Evolutionary conservation across 257 asterid genomes (phyloP), one percentile per base, ranked within the genome.

Genomic region (Salvia hispanica): DNA sequence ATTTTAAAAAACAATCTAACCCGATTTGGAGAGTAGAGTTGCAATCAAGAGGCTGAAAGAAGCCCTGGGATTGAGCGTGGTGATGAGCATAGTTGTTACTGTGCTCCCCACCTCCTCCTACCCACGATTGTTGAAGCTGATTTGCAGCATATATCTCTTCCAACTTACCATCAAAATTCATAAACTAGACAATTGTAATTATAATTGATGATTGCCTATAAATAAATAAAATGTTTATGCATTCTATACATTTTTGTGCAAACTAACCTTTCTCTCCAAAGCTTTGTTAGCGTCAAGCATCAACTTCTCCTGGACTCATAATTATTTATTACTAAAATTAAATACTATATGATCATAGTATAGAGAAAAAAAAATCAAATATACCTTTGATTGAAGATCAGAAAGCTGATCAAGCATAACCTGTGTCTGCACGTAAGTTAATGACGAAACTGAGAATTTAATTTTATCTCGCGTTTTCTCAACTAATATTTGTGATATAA

Each of bases 301-400:
- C 81, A 86, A 16, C 80, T 86, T 92, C 81, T 87, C 97, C 98
- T 92, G 81, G 43, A 65, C 36, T 16, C 14, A 7, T 33, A 59
- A 47, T 25, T 25, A 25, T 25, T 25, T 0, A 25, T 2, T 25
- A 25, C 2, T 25, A 25, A 25, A 25, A 25, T 25, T 2, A 25
- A 25, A 25, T 25, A n/a, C n/a, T n/a, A 25, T 25, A 25, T 25
- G 1, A 25, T 16, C 5, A 2, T 28, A 28, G 16, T 9, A 14
- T 13, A 12, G 45, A 8, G 11, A 40, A 0, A 40, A 25, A 25
- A 25, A 40, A 2, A 25, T 25, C 31, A 25, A 8, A 37, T 56
- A 44, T 82, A 92, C 98, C 98, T 92, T 90, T 40, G 89, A 73
- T 75, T 90, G 95, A 79, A 92, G 97, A 80, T 92, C 98, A 69